These are phyloP conservation scores for Closterium sp. DNA, from an alignment of 139 green algal genomes.

Conservation along the genomic window DNA sequence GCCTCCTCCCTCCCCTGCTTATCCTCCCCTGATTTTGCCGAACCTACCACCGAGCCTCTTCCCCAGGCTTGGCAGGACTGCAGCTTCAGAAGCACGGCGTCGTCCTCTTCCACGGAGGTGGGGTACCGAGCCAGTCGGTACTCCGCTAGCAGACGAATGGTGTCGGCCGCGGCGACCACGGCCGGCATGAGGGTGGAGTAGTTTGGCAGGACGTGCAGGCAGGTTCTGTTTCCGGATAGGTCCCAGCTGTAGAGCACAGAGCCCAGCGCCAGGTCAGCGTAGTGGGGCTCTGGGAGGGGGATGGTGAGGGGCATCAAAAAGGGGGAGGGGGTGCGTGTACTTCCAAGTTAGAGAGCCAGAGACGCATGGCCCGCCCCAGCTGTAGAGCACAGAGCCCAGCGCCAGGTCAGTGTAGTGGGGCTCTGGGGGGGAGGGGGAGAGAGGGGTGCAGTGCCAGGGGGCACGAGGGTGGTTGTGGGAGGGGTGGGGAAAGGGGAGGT, in stretches of 20 bases:
- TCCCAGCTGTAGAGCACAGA: too few relatives aligned
- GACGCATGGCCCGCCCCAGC: too few relatives aligned
- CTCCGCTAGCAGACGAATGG: neutral
- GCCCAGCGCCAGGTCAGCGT: neutral
- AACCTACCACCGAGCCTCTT: neutral
- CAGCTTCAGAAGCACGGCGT: neutral
- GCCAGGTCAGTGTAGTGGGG: too few relatives aligned
- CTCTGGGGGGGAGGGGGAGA: too few relatives aligned
- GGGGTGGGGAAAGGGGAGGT: too few relatives aligned
- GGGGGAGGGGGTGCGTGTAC: too few relatives aligned
- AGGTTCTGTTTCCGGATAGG: neutral
- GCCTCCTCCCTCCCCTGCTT: neutral
- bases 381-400: too few relatives aligned
- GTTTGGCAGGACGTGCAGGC: neutral
- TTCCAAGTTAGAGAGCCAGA: too few relatives aligned
- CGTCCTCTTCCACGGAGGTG: neutral
- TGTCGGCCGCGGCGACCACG: neutral
- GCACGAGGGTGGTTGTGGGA: too few relatives aligned
- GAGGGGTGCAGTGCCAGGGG: too few relatives aligned
- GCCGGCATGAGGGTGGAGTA: neutral
- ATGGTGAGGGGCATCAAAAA: too few relatives aligned
- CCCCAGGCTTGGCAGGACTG: neutral
- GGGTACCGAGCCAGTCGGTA: neutral
- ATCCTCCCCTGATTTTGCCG: neutral
- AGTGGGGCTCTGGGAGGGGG: neutral